phyloP scores from a whole-genome alignment of 306 rosid species.

The Abrus precatorius region DNA sequence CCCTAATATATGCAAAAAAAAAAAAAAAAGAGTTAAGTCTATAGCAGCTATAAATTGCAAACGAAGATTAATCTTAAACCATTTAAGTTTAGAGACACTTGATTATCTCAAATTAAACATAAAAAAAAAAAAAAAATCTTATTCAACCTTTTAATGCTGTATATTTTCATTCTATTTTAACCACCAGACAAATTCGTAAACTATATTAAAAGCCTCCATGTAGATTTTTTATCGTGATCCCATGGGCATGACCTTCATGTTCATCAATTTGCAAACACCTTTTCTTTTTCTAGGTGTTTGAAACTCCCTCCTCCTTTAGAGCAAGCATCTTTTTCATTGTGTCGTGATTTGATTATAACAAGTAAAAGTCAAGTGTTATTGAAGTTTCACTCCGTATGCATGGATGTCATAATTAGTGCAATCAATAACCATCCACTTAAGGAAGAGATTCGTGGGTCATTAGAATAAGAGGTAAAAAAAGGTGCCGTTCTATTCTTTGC shows the following conservation, averaged over 20 bases:
- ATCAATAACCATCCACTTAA: constrained; percentile 34
- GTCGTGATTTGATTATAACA: background rate
- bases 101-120: too few relatives aligned
- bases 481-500: constrained; percentile 41
- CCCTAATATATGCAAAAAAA: too few relatives aligned
- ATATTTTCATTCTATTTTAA: too few relatives aligned
- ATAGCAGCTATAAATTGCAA: too few relatives aligned
- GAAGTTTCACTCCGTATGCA: constrained; percentile 1
- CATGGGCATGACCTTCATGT: background rate
- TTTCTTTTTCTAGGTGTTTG: background rate
- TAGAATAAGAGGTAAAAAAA: constrained; percentile 1
- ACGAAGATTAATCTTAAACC: too few relatives aligned
- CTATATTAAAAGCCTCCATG: background rate
- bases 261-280: constrained; percentile 1
- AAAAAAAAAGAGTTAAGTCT: too few relatives aligned
- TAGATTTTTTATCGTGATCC: background rate
- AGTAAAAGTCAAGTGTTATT: background rate
- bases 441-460: constrained; percentile 18
- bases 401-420: background rate
- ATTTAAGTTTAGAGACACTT: too few relatives aligned
- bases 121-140: too few relatives aligned
- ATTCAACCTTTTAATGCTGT: too few relatives aligned
- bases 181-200: background rate
- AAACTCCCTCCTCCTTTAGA: constrained; percentile 4
- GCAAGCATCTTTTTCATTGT: background rate